These are phyloP conservation scores for Sarcocystis neurona DNA, from an alignment of 169 alveolate species.

Conservation along the genomic window DNA sequence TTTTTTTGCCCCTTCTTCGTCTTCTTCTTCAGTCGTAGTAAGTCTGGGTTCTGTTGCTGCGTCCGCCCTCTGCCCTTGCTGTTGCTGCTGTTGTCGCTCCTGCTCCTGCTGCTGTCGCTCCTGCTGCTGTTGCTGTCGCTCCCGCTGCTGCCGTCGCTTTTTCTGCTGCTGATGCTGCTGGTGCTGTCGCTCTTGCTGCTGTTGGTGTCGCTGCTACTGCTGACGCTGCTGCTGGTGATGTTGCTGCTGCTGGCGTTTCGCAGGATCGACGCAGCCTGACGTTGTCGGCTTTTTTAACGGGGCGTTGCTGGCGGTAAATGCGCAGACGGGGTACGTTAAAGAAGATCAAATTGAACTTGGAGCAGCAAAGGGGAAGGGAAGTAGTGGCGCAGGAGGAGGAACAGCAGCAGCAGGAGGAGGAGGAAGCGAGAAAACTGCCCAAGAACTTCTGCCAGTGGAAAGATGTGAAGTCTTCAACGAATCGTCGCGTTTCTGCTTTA, in stretches of 20 bases:
- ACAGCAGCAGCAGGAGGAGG: neutral
- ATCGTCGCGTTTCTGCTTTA: constrained; percentile 75
- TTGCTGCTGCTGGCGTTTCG: neutral
- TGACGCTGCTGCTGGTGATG: neutral
- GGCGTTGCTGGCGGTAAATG: constrained; percentile 67
- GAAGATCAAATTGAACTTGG: neutral
- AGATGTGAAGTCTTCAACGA: constrained; percentile 67
- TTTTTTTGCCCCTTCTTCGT: too few species aligned
- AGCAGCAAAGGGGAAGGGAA: neutral
- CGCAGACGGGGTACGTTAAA: constrained; percentile 53
- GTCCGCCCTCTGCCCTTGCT: neutral
- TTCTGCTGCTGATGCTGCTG: neutral
- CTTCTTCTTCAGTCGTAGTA: too few species aligned
- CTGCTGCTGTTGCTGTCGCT: neutral
- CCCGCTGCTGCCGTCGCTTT: neutral
- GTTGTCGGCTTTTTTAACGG: constrained; percentile 67
- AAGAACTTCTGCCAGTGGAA: constrained; percentile 64
- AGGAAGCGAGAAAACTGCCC: constrained; percentile 33
- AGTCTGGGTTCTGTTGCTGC: too few species aligned
- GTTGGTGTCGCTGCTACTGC: neutral
- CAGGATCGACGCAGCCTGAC: constrained; percentile 69
- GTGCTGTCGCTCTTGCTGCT: neutral
- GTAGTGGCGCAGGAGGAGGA: neutral
- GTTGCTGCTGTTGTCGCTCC: neutral
- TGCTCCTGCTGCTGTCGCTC: neutral